A percentile compares a stretch with the other conserved stretches of the same genome.
phyloP scores from a whole-genome alignment of 352 stramenopile species.

The Phytophthora chlamydospora region DNA sequence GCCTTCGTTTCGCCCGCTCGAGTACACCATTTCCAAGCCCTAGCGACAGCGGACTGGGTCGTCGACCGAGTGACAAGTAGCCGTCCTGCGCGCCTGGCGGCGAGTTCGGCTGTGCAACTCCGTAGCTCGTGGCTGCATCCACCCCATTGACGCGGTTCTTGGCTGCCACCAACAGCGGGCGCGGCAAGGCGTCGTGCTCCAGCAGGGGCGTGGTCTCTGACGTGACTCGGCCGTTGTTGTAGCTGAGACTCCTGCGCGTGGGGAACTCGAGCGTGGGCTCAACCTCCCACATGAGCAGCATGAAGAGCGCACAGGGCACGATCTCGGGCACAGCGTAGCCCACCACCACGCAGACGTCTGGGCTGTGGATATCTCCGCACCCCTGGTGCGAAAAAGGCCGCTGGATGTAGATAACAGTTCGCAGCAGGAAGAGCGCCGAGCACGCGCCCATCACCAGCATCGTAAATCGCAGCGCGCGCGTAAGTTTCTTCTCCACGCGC shows the following conservation, averaged over 20 bases:
- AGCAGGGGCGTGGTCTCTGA: constrained; percentile 64
- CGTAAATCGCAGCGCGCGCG: constrained; percentile 74
- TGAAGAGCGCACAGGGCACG: constrained; percentile 74
- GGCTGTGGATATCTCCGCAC: constrained; percentile 65
- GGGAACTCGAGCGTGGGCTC: constrained; percentile 75
- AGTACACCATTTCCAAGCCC: constrained; percentile 62
- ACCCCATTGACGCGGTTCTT: constrained; percentile 8
- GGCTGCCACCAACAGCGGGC: constrained; percentile 21
- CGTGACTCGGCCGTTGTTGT: constrained; percentile 36
- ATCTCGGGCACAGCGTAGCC: constrained; percentile 79
- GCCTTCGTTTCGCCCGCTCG: constrained; percentile 45
- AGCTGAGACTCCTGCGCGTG: constrained; percentile 55
- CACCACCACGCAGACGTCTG: constrained; percentile 72
- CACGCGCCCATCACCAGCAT: constrained; percentile 76
- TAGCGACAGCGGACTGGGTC: constrained; percentile 69
- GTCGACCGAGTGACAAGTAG: constrained; percentile 36
- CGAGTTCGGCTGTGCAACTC: constrained; percentile 13
- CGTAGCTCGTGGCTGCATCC: constrained; percentile 6
- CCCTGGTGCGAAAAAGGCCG: constrained; percentile 76
- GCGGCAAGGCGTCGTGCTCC: constrained; percentile 33
- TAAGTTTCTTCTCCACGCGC: constrained; percentile 71
- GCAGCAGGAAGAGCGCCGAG: constrained; percentile 67
- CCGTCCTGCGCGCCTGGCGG: constrained; percentile 13
- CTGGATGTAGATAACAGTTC: constrained; percentile 85
- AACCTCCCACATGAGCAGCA: constrained; percentile 89